Evolutionary conservation across 371 early-diverging fungal genomes (phyloP), one percentile per base, ranked within the genome.

Genomic region (Chytridium lagenaria): DNA sequence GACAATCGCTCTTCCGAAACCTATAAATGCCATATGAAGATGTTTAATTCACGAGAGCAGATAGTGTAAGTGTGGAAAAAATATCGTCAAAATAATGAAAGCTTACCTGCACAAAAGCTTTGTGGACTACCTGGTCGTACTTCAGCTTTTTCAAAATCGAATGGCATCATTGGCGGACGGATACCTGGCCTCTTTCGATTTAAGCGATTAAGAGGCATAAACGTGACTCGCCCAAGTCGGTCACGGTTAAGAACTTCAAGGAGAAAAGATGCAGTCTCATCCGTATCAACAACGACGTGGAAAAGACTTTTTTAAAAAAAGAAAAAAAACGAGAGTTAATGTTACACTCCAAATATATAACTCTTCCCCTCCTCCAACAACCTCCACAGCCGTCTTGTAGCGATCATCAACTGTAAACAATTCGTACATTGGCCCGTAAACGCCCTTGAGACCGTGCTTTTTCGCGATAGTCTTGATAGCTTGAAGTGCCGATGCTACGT

Each of bases 211-310:
- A 99, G 83, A 0, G 99, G 99, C 87, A 99, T 96, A 79, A 99
- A 96, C 0, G 99, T 99, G 51, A 98, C 90, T 3, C 98, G 90
- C 3, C 98, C 98, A 10, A 87, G 78, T 71, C 90, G 88, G 70
- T 91, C 90, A 34, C 84, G 81, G 71, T 88, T 90, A 84, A 98
- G 83, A 34, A 84, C 87, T 37, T 92, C 89, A 44, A 99, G 76
- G 3, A 99, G 75, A 16, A 75, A 76, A 0, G 93, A 85, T 0
- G 98, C 99, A 1, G 96, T 95, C 2, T 88, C 89, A 71, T 98
- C 98, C 2, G 90, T 92, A 77, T 98, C 96, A 0, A 99, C 99
- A 16, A 99, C 99, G 19, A 99, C 90, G 78, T 98, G 95, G 84
- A 97, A 98, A 49, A 99, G 83, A 73, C 95, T 94, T 31, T 2